Evolutionary conservation across 441 rosid species (phyloP).

Genomic region (Gossypium schwendimanii): DNA sequence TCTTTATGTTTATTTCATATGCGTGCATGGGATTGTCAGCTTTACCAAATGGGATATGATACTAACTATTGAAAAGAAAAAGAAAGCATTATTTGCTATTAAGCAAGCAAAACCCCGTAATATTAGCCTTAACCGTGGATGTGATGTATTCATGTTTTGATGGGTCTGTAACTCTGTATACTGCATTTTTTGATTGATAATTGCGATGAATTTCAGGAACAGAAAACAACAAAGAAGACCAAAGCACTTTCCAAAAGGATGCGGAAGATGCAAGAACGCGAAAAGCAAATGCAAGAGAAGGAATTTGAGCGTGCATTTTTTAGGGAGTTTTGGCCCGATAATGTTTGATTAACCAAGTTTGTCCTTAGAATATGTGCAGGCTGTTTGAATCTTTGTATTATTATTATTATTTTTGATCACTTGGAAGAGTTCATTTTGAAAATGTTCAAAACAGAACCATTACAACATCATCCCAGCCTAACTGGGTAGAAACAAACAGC

Average conservation of each 20-base stretch:
- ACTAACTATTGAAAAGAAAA: neutral
- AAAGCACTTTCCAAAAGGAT: conserved; percentile 57
- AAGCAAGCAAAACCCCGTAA: neutral
- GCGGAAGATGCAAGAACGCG: conserved; percentile 61
- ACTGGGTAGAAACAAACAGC: too few relatives aligned
- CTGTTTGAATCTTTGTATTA: neutral
- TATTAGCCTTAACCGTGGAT: neutral
- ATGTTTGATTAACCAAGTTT: conserved; percentile 40
- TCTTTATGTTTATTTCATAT: neutral
- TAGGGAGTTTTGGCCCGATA: conserved; percentile 92
- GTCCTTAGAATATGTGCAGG: neutral
- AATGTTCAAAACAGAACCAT: too few relatives aligned
- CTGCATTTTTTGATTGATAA: neutral
- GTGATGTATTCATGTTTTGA: neutral
- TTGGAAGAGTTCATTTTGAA: too few relatives aligned
- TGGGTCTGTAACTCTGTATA: neutral
- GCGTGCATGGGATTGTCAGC: too few relatives aligned
- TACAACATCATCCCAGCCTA: too few relatives aligned
- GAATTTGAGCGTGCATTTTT: conserved; percentile 76
- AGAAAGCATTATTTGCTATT: neutral
- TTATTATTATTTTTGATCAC: too few relatives aligned
- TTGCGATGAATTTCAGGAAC: conserved; percentile 35
- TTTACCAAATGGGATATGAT: neutral
- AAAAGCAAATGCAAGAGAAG: conserved; percentile 51
- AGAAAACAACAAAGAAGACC: conserved; percentile 29